A percentile compares a stretch with the other conserved stretches of the same genome.
Conservation (phyloP, 2,329 filamentous ascomycete genomes). For the Ambrosiella cleistominuta region DNA sequence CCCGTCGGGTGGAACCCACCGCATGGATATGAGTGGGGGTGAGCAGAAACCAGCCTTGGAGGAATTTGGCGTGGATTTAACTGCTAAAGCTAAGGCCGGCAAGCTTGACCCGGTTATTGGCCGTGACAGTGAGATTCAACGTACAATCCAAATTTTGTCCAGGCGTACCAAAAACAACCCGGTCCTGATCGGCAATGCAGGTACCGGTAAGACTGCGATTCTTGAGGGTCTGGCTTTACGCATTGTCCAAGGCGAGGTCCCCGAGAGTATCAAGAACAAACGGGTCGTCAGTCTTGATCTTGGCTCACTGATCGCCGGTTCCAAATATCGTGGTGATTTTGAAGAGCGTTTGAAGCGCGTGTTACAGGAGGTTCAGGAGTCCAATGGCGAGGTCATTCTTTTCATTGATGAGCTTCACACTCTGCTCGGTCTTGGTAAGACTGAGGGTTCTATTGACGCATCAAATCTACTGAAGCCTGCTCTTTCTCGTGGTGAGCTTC, state of each 20-base stretch:
- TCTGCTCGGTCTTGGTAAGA: conserved; percentile 78
- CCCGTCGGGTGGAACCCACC: conserved; percentile 80
- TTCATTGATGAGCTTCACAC: conserved; percentile 94
- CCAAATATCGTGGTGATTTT: conserved; percentile 90
- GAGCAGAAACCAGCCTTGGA: conserved; percentile 75
- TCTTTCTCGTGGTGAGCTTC: conserved; percentile 77
- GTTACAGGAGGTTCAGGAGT: conserved; percentile 75
- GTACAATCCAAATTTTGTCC: conserved; percentile 86
- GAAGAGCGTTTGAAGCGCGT: conserved; percentile 87
- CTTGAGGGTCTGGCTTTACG: conserved; percentile 77
- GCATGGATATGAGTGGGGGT: conserved; percentile 69
- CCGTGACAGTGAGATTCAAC: conserved; percentile 74
- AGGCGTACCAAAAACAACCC: conserved; percentile 91
- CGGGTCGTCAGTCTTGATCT: conserved; percentile 74
- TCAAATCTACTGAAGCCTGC: conserved; percentile 90
- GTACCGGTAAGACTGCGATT: conserved; percentile 87
- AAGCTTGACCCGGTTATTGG: conserved; percentile 95
- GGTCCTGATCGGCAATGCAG: conserved; percentile 78
- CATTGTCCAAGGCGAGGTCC: conserved; percentile 83
- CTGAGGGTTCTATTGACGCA: conserved; percentile 90
- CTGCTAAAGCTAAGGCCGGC: conserved; percentile 64
- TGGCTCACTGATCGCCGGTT: conserved; percentile 82
- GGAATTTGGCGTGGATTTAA: conserved; percentile 81
- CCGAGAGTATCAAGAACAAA: conserved; percentile 91
- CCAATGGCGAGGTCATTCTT: conserved; percentile 75